Percentiles rank a stretch among this genome's conserved stretches.
These are phyloP conservation scores for Plectosphaerella sp. DNA, from an alignment of 2,329 filamentous ascomycete species.

Conservation along the genomic window DNA sequence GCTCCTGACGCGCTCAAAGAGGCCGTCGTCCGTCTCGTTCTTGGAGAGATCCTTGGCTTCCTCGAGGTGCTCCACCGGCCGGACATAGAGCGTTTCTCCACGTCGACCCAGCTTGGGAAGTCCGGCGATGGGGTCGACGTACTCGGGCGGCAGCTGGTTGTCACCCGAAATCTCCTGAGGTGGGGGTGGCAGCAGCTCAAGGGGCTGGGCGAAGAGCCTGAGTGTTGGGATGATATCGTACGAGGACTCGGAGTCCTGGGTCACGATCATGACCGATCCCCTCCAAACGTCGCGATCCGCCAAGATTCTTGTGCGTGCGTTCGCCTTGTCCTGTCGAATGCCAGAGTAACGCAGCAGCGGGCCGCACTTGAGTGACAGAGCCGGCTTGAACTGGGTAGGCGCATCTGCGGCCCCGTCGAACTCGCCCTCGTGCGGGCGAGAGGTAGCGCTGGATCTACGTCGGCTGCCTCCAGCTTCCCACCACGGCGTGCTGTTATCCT, in stretches of 20 bases:
- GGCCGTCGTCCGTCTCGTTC: constrained; percentile 73
- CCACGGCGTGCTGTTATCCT: constrained; percentile 61
- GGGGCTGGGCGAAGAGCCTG: constrained; percentile 80
- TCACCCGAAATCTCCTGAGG: constrained; percentile 64
- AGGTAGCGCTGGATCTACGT: constrained; percentile 40
- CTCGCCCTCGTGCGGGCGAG: constrained; percentile 54
- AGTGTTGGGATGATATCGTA: constrained; percentile 77
- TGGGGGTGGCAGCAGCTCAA: constrained; percentile 75
- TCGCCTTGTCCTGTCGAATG: constrained; percentile 59
- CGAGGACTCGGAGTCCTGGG: constrained; percentile 74
- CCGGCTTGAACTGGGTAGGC: constrained; percentile 74
- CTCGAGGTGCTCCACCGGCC: constrained; percentile 80
- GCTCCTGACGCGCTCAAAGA: constrained; percentile 68
- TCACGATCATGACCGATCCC: constrained; percentile 94
- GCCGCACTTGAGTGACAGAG: constrained; percentile 82
- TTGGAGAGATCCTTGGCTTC: constrained; percentile 74
- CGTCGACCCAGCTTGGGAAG: constrained; percentile 80
- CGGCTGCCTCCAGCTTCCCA: constrained; percentile 61
- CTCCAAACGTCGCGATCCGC: constrained; percentile 78
- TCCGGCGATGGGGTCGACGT: constrained; percentile 80
- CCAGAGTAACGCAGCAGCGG: constrained; percentile 88
- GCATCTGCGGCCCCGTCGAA: constrained; percentile 53
- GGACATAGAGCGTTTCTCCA: constrained; percentile 82
- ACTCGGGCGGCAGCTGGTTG: constrained; percentile 66
- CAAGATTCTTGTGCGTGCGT: constrained; percentile 16